phyloP scores from a whole-genome alignment of 129 eudicot genomes.

The Centrapalus pauciflorus region DNA sequence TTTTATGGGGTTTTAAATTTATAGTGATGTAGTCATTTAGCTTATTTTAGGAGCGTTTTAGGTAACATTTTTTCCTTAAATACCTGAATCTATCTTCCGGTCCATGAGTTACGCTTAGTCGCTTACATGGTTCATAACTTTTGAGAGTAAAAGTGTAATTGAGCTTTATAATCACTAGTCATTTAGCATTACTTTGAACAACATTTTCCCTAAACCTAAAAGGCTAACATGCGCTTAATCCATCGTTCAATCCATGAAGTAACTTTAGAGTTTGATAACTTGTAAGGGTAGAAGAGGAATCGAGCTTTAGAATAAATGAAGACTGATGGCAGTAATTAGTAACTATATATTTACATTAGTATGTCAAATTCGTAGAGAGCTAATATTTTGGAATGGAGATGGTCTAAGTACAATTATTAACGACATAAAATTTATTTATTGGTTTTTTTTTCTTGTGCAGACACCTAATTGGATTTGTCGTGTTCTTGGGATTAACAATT shows the following conservation, averaged over 20 bases:
- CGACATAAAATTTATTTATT: neutral
- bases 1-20: neutral
- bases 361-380: neutral
- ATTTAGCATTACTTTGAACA: no score
- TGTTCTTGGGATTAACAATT: conserved; percentile 72
- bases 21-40: neutral
- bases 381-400: neutral
- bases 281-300: neutral
- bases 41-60: neutral
- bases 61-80: neutral
- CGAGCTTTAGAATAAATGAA: neutral
- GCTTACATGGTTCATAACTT: no score
- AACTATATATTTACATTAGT: neutral
- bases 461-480: conserved; percentile 78
- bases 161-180: neutral
- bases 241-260: neutral
- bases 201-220: neutral
- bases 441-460: conserved; percentile 49
- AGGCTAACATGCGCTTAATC: neutral
- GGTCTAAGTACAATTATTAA: neutral
- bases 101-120: no score
- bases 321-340: neutral
- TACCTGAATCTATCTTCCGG: no score
- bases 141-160: neutral
- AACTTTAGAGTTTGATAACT: conserved; percentile 2